phyloP scores from a whole-genome alignment of 1,284 basidiomycete species.

The Boletellus sp. region DNA sequence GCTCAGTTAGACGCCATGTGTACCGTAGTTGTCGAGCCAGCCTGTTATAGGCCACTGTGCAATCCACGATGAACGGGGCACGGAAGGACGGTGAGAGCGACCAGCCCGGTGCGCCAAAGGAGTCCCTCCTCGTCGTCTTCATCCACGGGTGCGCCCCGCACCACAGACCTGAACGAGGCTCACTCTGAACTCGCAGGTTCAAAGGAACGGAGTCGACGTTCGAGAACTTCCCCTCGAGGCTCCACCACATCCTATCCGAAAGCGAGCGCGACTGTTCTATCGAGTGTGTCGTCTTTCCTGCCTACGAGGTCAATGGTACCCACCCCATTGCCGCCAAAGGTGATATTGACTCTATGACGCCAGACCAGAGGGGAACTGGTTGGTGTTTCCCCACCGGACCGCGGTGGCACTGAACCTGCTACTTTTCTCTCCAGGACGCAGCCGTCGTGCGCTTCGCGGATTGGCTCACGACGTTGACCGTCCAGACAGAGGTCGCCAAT shows the following conservation, averaged over 20 bases:
- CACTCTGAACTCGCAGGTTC: slow-evolving; percentile 40
- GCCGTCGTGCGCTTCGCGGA: slow-evolving; percentile 83
- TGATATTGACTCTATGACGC: slow-evolving; percentile 13
- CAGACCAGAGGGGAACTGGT: slow-evolving; percentile 87
- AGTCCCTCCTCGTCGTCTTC: slow-evolving; percentile 56
- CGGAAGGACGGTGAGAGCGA: slow-evolving; percentile 9
- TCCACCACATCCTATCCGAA: slow-evolving; percentile 72
- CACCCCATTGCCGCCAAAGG: slow-evolving; percentile 4
- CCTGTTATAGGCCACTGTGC: slow-evolving; percentile 16
- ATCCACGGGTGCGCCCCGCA: slow-evolving; percentile 56
- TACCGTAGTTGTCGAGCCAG: background rate
- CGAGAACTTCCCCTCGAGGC: slow-evolving; percentile 66
- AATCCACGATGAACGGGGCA: slow-evolving; percentile 12
- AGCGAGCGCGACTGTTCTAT: slow-evolving; percentile 53
- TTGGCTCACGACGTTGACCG: slow-evolving; percentile 81
- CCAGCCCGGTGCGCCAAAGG: slow-evolving; percentile 25
- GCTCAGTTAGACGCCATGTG: background rate
- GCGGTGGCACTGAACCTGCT: slow-evolving; percentile 5
- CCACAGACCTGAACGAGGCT: background rate
- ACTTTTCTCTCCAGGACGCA: slow-evolving; percentile 50
- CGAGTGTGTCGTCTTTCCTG: slow-evolving; percentile 81
- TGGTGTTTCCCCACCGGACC: slow-evolving; percentile 27
- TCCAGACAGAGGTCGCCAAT: slow-evolving; percentile 71
- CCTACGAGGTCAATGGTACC: slow-evolving; percentile 73
- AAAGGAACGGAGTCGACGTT: slow-evolving; percentile 81